Evolutionary conservation across 139 green algal species (phyloP), one percentile per base, ranked within the genome.

Genomic region (Volvox africanus): DNA sequence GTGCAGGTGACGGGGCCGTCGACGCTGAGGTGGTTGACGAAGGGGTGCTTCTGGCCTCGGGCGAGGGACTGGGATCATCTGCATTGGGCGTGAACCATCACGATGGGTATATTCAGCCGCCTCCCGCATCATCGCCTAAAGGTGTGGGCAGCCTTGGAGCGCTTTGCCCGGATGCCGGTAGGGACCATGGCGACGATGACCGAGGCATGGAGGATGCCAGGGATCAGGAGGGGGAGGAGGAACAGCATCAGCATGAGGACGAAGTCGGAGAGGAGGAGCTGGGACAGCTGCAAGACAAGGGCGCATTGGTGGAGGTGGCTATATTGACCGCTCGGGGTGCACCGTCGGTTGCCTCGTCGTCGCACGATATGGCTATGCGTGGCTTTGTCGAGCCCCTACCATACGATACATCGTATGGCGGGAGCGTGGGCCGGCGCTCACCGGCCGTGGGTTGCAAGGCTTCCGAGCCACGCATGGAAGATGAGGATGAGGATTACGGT

Each of bases 351-450:
- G 78, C 37, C 17, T 35, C 78, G 17, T 68, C 78, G 76, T 20
- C 71, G 75, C 75, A 26, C 32, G n/a, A 1, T 32, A 82, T 89
- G 85, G 85, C 85, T 0, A 89, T 89, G 85, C 85, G 73, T 0
- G 86, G 86, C 19, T 90, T 90, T 32, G 86, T 90, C 71, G 71
- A 90, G 71, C 86, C 86, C 21, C 44, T 90, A 22, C 44, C 26
- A 55, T 90, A 76, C 73, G 86, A 90, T 1, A 3, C 28, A 9
- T 89, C 84, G 61, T 77, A 87, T 44, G 50, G 28, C 50, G 65
- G 65, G 21, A 28, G 65, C 21, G 36, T 26, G 11, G 78, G 32
- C 18, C 76, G 76, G 30, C 32, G 76, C 24, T 73, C 80, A 18
- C 44, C 80, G 80, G 80, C 50, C 24, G 16, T 11, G 80, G 44